Evolutionary conservation across 2,329 filamentous ascomycete species (phyloP), one percentile per base, ranked within the genome.

Genomic region (Phaeosphaeriaceae sp.): DNA sequence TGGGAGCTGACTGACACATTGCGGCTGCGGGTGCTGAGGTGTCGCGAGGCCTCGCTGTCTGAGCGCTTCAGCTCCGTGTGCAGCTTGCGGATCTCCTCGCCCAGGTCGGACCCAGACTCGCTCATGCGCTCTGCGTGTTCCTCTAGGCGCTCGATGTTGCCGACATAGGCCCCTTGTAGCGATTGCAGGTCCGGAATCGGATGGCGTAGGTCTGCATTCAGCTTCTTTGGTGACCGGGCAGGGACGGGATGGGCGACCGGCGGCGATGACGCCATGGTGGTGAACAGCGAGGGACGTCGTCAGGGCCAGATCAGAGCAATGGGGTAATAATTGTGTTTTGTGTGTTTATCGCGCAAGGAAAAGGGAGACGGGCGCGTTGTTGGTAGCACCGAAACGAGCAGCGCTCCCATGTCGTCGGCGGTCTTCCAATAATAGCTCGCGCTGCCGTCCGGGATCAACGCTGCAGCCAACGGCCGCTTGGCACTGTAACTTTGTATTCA

Each of bases 81-180:
- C 64, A 92, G 82, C 70, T 89, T 87, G 58, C 89, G 86, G 68
- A 93, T 93, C 66, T 91, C 90, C 80, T 91, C 87, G 68, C 90
- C 90, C 70, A 93, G 90, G 61, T 91, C 91, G 61, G 88, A 91
- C 48, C 83, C 84, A 56, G 88, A 89, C 80, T 86, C 85, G 66
- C 89, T 91, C 75, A 93, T 82, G 63, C 88, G 85, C 77, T 93
- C 90, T 49, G 91, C 91, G 11, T 88, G 89, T 64, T 89, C 88
- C 77, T 94, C 91, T 61, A 93, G 85, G 50, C 88, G 86, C 64
- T 89, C 87, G 61, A 93, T 88, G 79, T 90, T 92, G 72, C 84
- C 84, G 19, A 84, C 79, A 72, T 86, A 88, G 31, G 86, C 86
- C 24, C 85, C 86, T 57, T 88, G 85, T 55, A 88, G 82, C 51